Evolutionary conservation across 495 filamentous ascomycete species (phyloP).

Genomic region (Xanthoparmelia taractica): DNA sequence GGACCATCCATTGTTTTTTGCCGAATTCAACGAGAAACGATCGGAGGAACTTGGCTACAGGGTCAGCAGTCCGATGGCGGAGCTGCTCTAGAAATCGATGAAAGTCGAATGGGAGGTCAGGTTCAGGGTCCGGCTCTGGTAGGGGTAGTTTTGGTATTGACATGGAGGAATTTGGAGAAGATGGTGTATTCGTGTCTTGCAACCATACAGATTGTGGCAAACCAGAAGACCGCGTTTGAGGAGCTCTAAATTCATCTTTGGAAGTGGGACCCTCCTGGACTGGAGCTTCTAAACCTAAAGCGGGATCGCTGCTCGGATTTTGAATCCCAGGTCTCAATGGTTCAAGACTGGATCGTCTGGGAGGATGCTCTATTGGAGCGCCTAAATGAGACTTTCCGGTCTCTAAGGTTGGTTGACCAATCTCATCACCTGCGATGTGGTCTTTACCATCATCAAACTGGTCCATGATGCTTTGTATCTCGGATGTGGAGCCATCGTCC

Average conservation of each 20-base stretch:
- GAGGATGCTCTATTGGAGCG: constrained; percentile 60
- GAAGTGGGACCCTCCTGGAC: neutral
- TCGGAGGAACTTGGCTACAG: constrained; percentile 88
- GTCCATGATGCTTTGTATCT: constrained; percentile 96
- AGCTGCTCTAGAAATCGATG: constrained; percentile 94
- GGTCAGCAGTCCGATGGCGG: constrained; percentile 89
- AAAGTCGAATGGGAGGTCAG: constrained; percentile 91
- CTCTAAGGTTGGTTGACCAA: constrained; percentile 74
- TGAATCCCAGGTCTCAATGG: constrained; percentile 45
- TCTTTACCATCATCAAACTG: constrained; percentile 62
- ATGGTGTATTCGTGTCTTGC: constrained; percentile 5
- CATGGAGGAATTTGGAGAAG: constrained; percentile 22
- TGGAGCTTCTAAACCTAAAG: neutral
- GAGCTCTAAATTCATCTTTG: neutral
- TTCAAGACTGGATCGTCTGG: constrained; percentile 77
- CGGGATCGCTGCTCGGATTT: neutral
- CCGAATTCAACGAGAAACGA: constrained; percentile 93
- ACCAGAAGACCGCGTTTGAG: constrained; percentile 15
- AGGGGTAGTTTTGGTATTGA: constrained; percentile 47
- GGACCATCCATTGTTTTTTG: constrained; percentile 99
- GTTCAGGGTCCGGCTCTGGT: constrained; percentile 82
- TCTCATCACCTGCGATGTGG: constrained; percentile 61
- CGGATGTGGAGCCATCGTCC: constrained; percentile 63
- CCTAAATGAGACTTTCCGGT: constrained; percentile 61
- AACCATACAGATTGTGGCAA: constrained; percentile 20